phyloP scores from a whole-genome alignment of 1,284 basidiomycete species.

The Neotropicomus parvogracilis region DNA sequence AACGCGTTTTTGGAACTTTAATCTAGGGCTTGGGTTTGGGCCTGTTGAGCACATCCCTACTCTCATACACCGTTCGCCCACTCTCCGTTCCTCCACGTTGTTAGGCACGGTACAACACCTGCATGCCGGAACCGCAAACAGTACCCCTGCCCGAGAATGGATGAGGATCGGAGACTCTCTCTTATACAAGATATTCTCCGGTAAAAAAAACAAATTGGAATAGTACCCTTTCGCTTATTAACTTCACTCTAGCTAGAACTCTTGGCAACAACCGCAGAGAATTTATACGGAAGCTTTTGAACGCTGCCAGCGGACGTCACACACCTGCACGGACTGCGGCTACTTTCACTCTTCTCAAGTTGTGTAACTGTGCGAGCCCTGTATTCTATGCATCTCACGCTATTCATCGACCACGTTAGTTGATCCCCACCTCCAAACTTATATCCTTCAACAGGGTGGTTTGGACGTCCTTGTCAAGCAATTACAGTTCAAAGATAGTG shows the following conservation, averaged over 20 bases:
- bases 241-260: not conserved
- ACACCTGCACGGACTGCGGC: constrained; percentile 4
- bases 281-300: constrained; percentile 8
- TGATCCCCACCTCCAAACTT: constrained; percentile 1
- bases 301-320: constrained; percentile 2
- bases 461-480: constrained; percentile 6
- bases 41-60: not conserved
- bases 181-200: constrained; percentile 6
- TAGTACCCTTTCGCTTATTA: not conserved
- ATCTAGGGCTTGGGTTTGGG: constrained; percentile 1
- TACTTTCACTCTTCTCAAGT: constrained; percentile 9
- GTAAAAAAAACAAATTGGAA: not conserved
- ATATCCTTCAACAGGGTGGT: constrained; percentile 1
- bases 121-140: constrained; percentile 5
- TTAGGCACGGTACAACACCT: constrained; percentile 8
- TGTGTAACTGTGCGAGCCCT: constrained; percentile 4
- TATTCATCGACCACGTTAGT: not conserved
- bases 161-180: constrained; percentile 11
- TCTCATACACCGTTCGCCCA: constrained; percentile 4
- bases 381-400: not conserved
- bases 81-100: constrained; percentile 6
- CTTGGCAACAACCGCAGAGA: constrained; percentile 2
- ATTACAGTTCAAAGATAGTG: constrained; percentile 6
- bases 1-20: not conserved
- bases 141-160: constrained; percentile 6